Percentiles rank a stretch among this genome's conserved stretches.
Conservation (phyloP, 1,284 basidiomycete genomes). For the Abortiporus biennis region DNA sequence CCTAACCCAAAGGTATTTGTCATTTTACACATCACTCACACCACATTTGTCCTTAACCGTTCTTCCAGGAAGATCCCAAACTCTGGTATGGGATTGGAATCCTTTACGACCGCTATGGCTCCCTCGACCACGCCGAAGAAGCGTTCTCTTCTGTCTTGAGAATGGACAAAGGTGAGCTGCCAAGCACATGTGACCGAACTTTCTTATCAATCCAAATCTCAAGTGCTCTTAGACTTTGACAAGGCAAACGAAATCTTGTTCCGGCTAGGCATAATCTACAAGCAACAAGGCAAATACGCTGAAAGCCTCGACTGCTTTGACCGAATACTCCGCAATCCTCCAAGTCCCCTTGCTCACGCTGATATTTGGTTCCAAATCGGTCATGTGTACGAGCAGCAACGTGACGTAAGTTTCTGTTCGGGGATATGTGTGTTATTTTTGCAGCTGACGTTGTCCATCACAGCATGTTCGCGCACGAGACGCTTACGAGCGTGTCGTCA, state of each 20-base stretch:
- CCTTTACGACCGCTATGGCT: conserved; percentile 97
- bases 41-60: conserved; percentile 15
- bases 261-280: conserved; percentile 98
- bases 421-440: conserved; percentile 2
- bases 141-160: conserved; percentile 94
- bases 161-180: conserved; percentile 84
- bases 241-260: conserved; percentile 99
- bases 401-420: conserved; percentile 68
- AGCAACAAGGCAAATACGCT: conserved; percentile 92
- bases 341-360: conserved; percentile 91
- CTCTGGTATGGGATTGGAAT: conserved; percentile 99
- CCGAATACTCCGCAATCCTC: conserved; percentile 92
- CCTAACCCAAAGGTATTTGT: conserved; percentile 83
- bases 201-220: conserved; percentile 31
- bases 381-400: conserved; percentile 96
- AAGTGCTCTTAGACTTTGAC: conserved; percentile 73
- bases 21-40: conserved; percentile 11
- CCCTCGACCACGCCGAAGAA: conserved; percentile 97
- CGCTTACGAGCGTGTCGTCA: conserved; percentile 94
- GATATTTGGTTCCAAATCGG: conserved; percentile 99
- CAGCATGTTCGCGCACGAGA: conserved; percentile 89
- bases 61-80: conserved; percentile 82
- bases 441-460: conserved; percentile 7
- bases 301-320: conserved; percentile 90
- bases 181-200: conserved; percentile 18